Evolutionary conservation across 306 rosid genomes (phyloP), one percentile per base, ranked within the genome.

Genomic region (Ormosia semicastrata): DNA sequence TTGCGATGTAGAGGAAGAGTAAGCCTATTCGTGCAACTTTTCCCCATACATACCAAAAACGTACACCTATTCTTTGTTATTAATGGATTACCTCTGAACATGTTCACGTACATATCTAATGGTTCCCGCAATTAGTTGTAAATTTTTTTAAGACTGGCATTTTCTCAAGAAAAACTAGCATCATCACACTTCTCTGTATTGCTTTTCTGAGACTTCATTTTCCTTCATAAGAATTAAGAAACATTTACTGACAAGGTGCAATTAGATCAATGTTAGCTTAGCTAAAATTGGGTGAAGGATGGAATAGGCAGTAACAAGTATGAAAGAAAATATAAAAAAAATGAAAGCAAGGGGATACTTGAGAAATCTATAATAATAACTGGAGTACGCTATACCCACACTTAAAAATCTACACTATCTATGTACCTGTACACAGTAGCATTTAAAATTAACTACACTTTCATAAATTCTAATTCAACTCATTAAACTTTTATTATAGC

Each of bases 191-290:
- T 63, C 6, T 39, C 13, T 17, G 30, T 40, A 39, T 75, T 75
- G 8, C 79, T 75, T 75, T 75, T 73, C 29, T 30, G 58, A 43
- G 79, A 58, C 44, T 59, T 59, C 32, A 13, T 44, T 75, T 75
- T 75, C 59, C 33, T 59, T 46, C 12, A 8, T 24, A 24, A 24
- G 24, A 24, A 24, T 24, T 30, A 59, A 40, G 30, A 17, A 57
- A 74, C 18, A 40, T 2, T 39, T 74, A 73, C 32, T 56, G 18
- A 37, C 37, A 40, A 73, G 58, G 41, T 52, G 15, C n/a, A 34
- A 71, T 34, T 71, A 50, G 62, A 52, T 71, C n/a, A 70, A 49
- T 71, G 33, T 40, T 74, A 74, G 79, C 43, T 3, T 13, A 58
- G 69, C 29, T 74, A 29, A 43, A 74, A 40, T 32, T 60, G 57